Conservation (phyloP, 192 early-diverging fungal species). For the Entomortierella lignicola region DNA sequence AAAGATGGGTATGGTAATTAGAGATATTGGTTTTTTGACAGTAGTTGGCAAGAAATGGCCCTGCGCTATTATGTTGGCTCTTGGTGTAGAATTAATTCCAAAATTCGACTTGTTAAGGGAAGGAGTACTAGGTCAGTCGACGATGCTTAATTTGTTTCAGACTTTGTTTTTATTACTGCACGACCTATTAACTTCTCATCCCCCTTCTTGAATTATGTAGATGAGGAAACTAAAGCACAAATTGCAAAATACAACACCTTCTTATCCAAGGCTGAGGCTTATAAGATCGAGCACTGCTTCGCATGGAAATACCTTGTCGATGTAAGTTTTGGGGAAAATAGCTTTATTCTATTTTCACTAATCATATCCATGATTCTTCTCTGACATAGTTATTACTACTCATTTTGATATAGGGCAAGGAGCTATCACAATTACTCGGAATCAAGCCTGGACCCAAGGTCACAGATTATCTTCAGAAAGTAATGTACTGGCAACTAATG, state of each 20-base stretch:
- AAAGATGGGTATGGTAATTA: constrained; percentile 70
- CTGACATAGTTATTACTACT: background rate
- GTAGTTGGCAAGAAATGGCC: constrained; percentile 67
- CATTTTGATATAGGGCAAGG: constrained; percentile 70
- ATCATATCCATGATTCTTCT: background rate
- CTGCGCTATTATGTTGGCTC: constrained; percentile 57
- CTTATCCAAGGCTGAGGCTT: constrained; percentile 37
- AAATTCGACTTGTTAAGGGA: constrained; percentile 36
- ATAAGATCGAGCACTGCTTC: constrained; percentile 58
- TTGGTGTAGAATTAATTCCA: constrained; percentile 59
- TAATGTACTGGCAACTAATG: constrained; percentile 90
- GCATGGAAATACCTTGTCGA: constrained; percentile 61
- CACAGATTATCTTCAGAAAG: constrained; percentile 65
- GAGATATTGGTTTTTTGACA: constrained; percentile 64
- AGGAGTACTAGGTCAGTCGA: constrained; percentile 19
- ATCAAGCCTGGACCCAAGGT: constrained; percentile 82
- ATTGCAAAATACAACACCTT: constrained; percentile 48
- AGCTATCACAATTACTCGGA: constrained; percentile 66
- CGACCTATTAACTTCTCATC: background rate
- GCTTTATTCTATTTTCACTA: constrained; percentile 17
- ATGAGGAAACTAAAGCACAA: constrained; percentile 6
- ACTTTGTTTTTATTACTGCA: too few species aligned
- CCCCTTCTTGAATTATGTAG: background rate
- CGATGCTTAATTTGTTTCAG: background rate
- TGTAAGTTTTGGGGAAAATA: constrained; percentile 40